Evolutionary conservation across 306 rosid species (phyloP), one percentile per base, ranked within the genome.

Genomic region (Pyrus betulifolia): DNA sequence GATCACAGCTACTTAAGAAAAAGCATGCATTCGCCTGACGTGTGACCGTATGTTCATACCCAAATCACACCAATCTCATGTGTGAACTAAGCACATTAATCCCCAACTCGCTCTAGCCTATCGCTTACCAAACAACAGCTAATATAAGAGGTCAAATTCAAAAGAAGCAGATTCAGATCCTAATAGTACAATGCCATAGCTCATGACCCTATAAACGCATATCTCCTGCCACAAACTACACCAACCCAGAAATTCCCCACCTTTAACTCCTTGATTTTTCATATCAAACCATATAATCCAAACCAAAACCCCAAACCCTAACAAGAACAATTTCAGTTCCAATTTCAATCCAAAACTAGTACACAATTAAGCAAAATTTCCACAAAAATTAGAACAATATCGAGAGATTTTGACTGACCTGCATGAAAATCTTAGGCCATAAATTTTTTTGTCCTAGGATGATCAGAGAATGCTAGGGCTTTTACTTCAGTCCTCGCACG

Each of bases 191-290:
- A 77, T 77, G 70, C 17, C 62, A 45, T 15, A 27, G n/a, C 45
- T 44, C 78, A 19, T 31, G 70, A 30, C 55, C 75, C 59, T 38
- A 25, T 1, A 70, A 76, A 62, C 76, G 72, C 72, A 33, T 71
- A 71, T 62, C 46, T 7, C 45, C 60, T 8, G 46, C 65, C 28
- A 22, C 22, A 63, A 71, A 70, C 28, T n/a, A 22, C 51, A 58
- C 74, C 6, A 28, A 28, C 2, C 22, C 68, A 71, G 31, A 42
- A 76, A 18, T 40, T 35, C 42, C 30, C 60, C 23, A 23, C 22
- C 22, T 27, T 44, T 38, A 3, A 40, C 19, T 6, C 72, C 45
- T 22, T 10, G 19, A 21, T 45, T 68, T 22, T 51, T 5, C 25
- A 7, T 30, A 11, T 2, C 17, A 69, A 11, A 4, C 38, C 13